Evolutionary conservation across 1,284 basidiomycete genomes (phyloP), one percentile per base, ranked within the genome.

Genomic region (Wolfiporia cocos): DNA sequence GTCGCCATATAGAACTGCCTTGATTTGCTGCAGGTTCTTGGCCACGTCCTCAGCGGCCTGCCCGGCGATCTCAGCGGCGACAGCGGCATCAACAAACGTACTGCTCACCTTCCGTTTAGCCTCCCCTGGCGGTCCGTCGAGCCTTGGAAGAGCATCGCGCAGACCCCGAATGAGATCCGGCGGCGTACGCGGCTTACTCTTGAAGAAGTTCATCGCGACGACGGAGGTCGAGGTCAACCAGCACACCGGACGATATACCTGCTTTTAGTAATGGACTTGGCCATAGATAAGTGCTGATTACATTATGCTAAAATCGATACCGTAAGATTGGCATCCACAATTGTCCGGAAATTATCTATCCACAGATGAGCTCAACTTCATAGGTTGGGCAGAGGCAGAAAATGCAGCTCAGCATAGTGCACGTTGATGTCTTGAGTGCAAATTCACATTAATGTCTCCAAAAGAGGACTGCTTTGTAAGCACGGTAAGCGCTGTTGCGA

Each of bases 1-100:
- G 56, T 96, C 92, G 43, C 92, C 92, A 45, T 83, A 86, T 38
- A 96, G 73, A 52, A 95, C 78, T 15, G 73, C 73, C 66, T 95
- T 95, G 66, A 94, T 86, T 60, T 91, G 87, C 59, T 88, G 85
- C 19, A 95, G 71, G 58, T 85, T 84, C 72, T 89, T 92, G n/a
- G 83, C 81, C 7, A 93, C 78, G 45, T 95, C 92, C 51, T 95
- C 92, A 61, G 72, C 78, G 4, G 89, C 86, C 88, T 95, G 50
- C 11, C n/a, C n/a, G n/a, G n/a, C n/a, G n/a, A n/a, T n/a, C n/a
- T 33, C n/a, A 4, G 7, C 40, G 20, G 36, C 21, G 12, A 37
- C 17, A 34, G 26, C 2, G 23, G 9, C 22, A 37, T 14, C 5
- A 12, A 28, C 12, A 36, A 29, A 29, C 26, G 20, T 9, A 37